A percentile compares a stretch with the other conserved stretches of the same genome.
Evolutionary conservation across 2,329 filamentous ascomycete species (phyloP).

Genomic region (Verticillium isaacii): DNA sequence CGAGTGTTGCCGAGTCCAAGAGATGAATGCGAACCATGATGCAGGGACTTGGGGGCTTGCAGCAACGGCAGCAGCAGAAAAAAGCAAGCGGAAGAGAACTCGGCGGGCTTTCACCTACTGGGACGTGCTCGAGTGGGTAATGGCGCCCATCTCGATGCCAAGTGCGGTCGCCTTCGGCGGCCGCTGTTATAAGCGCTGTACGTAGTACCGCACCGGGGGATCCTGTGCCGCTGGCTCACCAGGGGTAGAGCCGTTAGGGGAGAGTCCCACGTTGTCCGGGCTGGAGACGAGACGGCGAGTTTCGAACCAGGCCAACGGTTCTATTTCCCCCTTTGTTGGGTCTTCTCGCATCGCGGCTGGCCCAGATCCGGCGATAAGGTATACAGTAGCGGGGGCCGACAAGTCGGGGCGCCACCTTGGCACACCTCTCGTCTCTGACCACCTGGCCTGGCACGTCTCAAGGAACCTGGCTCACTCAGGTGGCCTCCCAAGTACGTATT

Average conservation of each 20-base stretch:
- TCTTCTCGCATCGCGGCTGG: neutral
- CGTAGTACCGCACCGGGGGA: too few species aligned
- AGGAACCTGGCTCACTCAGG: too few species aligned
- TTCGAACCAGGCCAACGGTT: neutral
- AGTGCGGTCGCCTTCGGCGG: neutral
- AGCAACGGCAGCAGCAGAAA: neutral
- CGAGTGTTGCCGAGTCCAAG: neutral
- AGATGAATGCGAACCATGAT: neutral
- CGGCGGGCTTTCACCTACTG: neutral
- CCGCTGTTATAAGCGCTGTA: too few species aligned
- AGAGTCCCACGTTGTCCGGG: neutral
- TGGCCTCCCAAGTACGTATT: too few species aligned
- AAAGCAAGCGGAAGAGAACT: neutral
- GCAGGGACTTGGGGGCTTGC: neutral
- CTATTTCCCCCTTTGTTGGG: neutral
- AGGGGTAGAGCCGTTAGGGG: too few species aligned
- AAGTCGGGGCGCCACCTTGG: neutral
- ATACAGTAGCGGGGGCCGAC: neutral
- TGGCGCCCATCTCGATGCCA: neutral
- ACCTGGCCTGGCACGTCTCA: too few species aligned
- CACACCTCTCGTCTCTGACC: neutral
- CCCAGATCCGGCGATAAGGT: neutral
- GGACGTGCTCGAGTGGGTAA: neutral
- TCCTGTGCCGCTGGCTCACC: neutral
- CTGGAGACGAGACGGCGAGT: neutral